Conservation (phyloP, 768 basidiomycete genomes). For the Rubroboletus pulcherrimus region DNA sequence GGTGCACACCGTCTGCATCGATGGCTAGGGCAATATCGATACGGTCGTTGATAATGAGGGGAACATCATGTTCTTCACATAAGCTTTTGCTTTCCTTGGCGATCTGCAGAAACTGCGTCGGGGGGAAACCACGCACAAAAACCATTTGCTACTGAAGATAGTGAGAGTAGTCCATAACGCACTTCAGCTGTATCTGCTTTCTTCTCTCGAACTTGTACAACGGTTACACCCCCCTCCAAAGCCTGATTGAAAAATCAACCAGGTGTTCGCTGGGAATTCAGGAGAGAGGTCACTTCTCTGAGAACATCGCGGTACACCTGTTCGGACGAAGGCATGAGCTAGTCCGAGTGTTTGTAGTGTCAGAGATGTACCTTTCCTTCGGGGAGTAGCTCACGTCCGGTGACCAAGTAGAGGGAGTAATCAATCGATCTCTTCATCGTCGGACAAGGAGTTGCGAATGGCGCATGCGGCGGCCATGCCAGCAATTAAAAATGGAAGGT, state of each 20-base stretch:
- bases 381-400: constrained; percentile 74
- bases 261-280: background rate
- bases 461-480: too few species aligned
- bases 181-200: constrained; percentile 76
- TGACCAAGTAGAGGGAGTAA: constrained; percentile 83
- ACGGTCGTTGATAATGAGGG: constrained; percentile 84
- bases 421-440: constrained; percentile 36
- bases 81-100: constrained; percentile 66
- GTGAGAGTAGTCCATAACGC: constrained; percentile 19
- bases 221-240: constrained; percentile 79
- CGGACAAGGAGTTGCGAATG: background rate
- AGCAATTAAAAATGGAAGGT: background rate
- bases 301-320: constrained; percentile 70
- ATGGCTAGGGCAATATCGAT: constrained; percentile 83
- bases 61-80: constrained; percentile 73
- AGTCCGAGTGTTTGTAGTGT: background rate
- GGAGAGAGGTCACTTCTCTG: constrained; percentile 53
- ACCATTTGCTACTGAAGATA: background rate
- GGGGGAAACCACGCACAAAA: background rate
- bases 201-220: constrained; percentile 92
- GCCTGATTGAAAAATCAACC: constrained; percentile 42
- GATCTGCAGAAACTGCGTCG: constrained; percentile 66
- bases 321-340: constrained; percentile 3
- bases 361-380: constrained; percentile 56
- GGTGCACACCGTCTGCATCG: constrained; percentile 75